Base-by-base conservation (phyloP, 306 rosid genomes). In the Vigna nakashimae region DNA sequence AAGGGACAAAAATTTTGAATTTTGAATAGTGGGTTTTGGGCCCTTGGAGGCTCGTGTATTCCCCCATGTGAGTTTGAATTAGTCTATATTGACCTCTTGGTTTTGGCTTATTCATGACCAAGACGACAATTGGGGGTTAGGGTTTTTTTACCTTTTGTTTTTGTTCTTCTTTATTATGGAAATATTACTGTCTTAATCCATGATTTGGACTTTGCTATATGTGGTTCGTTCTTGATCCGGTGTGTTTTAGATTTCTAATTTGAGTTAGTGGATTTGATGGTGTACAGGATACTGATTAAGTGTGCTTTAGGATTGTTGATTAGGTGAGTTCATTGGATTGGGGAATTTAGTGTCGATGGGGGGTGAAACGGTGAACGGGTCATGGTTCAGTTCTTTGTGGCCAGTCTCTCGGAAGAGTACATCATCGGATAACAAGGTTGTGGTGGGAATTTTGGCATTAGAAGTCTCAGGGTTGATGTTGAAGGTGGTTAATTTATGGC, bases 391-490 rank as follows among this genome's bases (percentile, higher is more conserved):
- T 46, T 83, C 83, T 56, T 75, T 91, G 56, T 88, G 89, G 88
- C 86, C 91, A 42, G 73, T 79, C 50, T 82, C 96, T 9, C 91
- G 94, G 83, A 91, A 84, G 81, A 71, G 69, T 43, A 77, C 45
- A 9, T 55, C 45, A 7, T 55, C 79, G 16, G 93, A 91, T 45
- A 82, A 90, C 38, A 86, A 87, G 83, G 88, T 80, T 9, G 87
- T 58, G 68, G 64, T 96, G 46, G 99, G 97, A 68, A 79, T 96
- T 87, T 79, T 96, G 79, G 86, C 91, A 0, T 85, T 73, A 49
- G 99, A 96, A 85, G 93, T 96, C 71, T 59, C 91, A 0, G 83
- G 89, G 24, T 84, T 96, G 91, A 96, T 96, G 99, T 74, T 80
- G 42, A 92, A 90, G 87, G 77, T 88, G 34, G 85, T 83, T 59